Evolutionary conservation across 2,329 filamentous ascomycete species (phyloP).

Genomic region (Beauveria bassiana): DNA sequence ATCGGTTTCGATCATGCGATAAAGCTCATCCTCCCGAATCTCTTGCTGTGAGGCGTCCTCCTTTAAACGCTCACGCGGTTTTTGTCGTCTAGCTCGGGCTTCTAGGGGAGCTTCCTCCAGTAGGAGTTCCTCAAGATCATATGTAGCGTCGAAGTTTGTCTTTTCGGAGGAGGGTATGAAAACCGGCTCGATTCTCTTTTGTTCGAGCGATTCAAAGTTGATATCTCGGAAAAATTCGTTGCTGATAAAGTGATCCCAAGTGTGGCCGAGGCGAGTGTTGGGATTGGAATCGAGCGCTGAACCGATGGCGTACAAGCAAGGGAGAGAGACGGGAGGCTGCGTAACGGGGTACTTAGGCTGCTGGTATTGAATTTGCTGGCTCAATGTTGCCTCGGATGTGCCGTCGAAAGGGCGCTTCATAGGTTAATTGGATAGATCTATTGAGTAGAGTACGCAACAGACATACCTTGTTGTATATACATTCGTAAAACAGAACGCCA

Average conservation of each 20-base stretch:
- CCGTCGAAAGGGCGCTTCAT: constrained; percentile 83
- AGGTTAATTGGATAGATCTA: constrained; percentile 15
- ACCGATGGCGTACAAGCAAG: constrained; percentile 82
- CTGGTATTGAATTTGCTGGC: constrained; percentile 70
- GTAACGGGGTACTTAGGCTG: constrained; percentile 82
- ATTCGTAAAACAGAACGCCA: constrained; percentile 97
- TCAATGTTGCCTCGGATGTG: constrained; percentile 72
- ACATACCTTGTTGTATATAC: constrained; percentile 93
- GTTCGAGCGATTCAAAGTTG: constrained; percentile 76
- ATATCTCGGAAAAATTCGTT: constrained; percentile 84
- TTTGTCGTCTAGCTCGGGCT: constrained; percentile 84
- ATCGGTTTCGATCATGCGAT: constrained; percentile 87
- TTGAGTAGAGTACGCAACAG: not conserved
- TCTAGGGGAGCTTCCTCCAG: constrained; percentile 93
- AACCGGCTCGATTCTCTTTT: constrained; percentile 82
- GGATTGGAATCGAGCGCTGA: constrained; percentile 75
- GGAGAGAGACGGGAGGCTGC: constrained; percentile 78
- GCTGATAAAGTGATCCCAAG: constrained; percentile 77
- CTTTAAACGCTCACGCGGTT: constrained; percentile 83
- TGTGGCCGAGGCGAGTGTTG: constrained; percentile 72
- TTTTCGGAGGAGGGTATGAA: constrained; percentile 94
- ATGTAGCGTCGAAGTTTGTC: constrained; percentile 98
- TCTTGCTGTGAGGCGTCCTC: constrained; percentile 94
- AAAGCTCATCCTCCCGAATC: constrained; percentile 87
- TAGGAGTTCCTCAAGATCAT: constrained; percentile 88